Percentiles rank a stretch among this genome's conserved stretches.
phyloP scores from a whole-genome alignment of 2,329 filamentous ascomycete genomes.

The Xylaria sp. region DNA sequence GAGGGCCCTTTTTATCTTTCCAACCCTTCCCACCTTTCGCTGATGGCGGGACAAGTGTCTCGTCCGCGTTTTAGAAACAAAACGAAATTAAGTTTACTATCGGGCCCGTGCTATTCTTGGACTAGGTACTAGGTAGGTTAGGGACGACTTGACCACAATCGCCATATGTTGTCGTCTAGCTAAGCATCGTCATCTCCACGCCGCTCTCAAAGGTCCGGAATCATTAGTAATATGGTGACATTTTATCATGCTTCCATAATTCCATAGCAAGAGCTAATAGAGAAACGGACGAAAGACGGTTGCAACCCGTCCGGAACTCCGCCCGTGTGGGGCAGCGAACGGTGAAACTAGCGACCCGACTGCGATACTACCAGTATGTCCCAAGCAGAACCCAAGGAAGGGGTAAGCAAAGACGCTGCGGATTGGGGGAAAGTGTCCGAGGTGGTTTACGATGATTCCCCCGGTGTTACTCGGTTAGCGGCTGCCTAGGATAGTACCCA shows the following conservation, averaged over 20 bases:
- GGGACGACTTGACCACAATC: background rate
- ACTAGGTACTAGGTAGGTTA: constrained; percentile 2
- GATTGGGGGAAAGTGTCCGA: constrained; percentile 18
- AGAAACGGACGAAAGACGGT: background rate
- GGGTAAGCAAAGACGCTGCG: no score
- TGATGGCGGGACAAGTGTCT: constrained; percentile 8
- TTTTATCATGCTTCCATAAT: background rate
- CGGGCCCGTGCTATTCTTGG: background rate
- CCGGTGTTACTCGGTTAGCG: background rate
- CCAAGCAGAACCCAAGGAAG: no score
- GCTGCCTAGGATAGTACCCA: background rate
- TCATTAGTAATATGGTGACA: constrained; percentile 10
- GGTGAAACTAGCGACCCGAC: constrained; percentile 20
- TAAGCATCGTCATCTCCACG: constrained; percentile 1
- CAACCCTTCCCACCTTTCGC: constrained; percentile 5
- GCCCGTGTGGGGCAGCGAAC: background rate
- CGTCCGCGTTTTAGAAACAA: constrained; percentile 7
- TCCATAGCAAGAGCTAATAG: no score
- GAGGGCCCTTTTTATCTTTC: background rate
- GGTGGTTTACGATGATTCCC: constrained; percentile 2
- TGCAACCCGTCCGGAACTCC: constrained; percentile 6
- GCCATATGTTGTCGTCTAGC: background rate
- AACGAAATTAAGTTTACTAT: background rate
- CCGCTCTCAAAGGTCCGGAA: background rate
- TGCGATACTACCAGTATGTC: background rate